Base-by-base conservation (phyloP, 2,329 filamentous ascomycete species). In the Fusarium sp. region DNA sequence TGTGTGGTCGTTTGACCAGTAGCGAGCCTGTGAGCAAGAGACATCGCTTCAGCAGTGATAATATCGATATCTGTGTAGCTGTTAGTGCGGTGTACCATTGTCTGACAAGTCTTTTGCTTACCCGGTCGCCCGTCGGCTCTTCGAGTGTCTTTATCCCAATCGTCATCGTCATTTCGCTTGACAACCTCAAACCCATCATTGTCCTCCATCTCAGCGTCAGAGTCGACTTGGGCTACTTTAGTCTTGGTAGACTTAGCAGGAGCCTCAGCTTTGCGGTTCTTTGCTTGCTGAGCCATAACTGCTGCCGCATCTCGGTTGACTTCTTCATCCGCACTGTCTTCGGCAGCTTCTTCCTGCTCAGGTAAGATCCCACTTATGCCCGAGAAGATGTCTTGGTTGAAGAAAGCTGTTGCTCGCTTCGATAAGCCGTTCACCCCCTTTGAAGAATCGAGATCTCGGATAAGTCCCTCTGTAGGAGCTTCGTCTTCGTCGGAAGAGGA, bases 11-110 rank as follows among this genome's bases (percentile, higher is more conserved):
- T 95, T 79, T 95, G 88, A 48, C 95, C 95, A 0, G 92, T 94
- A 7, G 95, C 96, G 66, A 99, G 91, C 79, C 94, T 90, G 73
- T 98, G 96, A 2, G 96, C 97, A 21, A 99, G 88, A 1, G 95
- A 97, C 96, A 99, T 99, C 72, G 97, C 96, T 85, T 99, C 96
- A 10, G 94, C 96, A n/a, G 96, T 99, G 79, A 98, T 97, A 78
- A 99, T 98, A 80, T 98, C 94, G 82, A 99, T 97, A 79, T 98
- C 95, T 80, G 39, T 15, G 25, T 7, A 4, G 4, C 27, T 35
- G 44, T 76, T 56, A 77, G 66, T 49, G 35, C 21, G 16, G 10
- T 7, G 16, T 14, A 15, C 19, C n/a, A 29, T 21, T 31, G 16
- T 16, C 8, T 39, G 14, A 23, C 5, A 14, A 16, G 21, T 8